phyloP scores from a whole-genome alignment of 352 stramenopile species.

The Phytophthora brassicae region DNA sequence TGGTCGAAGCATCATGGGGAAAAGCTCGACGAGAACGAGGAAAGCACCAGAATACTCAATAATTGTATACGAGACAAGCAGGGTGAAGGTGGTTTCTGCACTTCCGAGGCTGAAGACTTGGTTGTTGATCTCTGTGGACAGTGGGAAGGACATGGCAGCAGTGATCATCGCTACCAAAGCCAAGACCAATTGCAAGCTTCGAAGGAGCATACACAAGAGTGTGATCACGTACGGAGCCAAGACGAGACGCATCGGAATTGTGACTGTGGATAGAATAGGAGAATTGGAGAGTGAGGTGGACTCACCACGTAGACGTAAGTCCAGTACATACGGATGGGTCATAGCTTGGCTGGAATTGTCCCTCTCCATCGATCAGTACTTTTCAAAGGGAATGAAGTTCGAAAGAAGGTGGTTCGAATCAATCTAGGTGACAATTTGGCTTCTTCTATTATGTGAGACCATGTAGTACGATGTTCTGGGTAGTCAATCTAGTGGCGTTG shows the following conservation, averaged over 20 bases:
- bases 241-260: slow-evolving; percentile 3
- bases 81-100: slow-evolving; percentile 25
- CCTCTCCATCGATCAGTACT: not conserved
- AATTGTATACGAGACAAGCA: slow-evolving; percentile 32
- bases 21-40: slow-evolving; percentile 32
- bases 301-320: slow-evolving; percentile 6
- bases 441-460: slow-evolving; percentile 22
- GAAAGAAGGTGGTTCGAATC: not conserved
- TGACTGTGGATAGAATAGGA: not conserved
- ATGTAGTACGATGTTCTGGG: not conserved
- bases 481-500: slow-evolving; percentile 15
- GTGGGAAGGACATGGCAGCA: slow-evolving; percentile 19
- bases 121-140: slow-evolving; percentile 9
- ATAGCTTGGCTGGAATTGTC: not conserved
- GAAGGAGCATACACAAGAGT: slow-evolving; percentile 26
- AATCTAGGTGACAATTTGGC: not conserved
- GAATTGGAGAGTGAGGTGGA: slow-evolving; percentile 24
- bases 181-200: slow-evolving; percentile 29
- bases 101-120: slow-evolving; percentile 29
- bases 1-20: slow-evolving; percentile 34
- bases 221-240: slow-evolving; percentile 37
- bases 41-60: slow-evolving; percentile 28
- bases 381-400: slow-evolving; percentile 3
- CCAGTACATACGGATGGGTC: slow-evolving; percentile 3
- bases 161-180: slow-evolving; percentile 37